These are phyloP conservation scores for Murraya koenigii DNA, from an alignment of 345 rosid genomes.

Conservation along the genomic window DNA sequence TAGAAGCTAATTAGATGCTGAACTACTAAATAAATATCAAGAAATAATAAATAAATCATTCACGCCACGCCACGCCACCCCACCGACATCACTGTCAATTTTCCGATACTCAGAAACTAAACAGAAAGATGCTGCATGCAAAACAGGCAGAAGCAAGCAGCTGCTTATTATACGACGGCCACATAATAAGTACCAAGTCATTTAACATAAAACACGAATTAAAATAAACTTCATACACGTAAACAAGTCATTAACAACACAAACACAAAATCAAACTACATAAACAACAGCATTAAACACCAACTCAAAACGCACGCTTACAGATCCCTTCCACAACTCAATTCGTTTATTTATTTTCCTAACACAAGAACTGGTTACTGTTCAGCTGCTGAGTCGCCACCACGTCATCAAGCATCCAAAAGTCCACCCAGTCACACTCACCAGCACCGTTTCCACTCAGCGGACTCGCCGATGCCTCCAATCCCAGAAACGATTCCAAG, in stretches of 20 bases:
- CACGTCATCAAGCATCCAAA: slow-evolving; percentile 75
- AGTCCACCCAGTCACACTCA: slow-evolving; percentile 34
- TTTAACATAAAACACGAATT: neutral
- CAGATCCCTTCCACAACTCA: neutral
- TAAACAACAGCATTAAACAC: neutral
- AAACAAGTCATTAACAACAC: neutral
- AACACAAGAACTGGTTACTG: slow-evolving; percentile 12
- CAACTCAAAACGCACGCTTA: neutral
- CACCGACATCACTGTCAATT: too few relatives aligned
- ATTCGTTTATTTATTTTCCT: slow-evolving; percentile 1
- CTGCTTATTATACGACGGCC: too few relatives aligned
- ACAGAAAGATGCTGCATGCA: too few relatives aligned
- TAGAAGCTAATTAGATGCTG: too few relatives aligned
- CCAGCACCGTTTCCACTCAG: slow-evolving; percentile 3
- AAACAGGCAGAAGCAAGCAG: too few relatives aligned
- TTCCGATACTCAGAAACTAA: too few relatives aligned
- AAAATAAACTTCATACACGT: too few relatives aligned
- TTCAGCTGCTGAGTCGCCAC: slow-evolving; percentile 35
- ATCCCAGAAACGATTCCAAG: slow-evolving; percentile 62
- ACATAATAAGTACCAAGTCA: too few relatives aligned
- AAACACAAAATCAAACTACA: neutral
- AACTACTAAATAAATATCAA: too few relatives aligned
- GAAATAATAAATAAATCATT: too few relatives aligned
- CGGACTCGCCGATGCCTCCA: slow-evolving; percentile 24
- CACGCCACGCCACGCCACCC: too few relatives aligned